Evolutionary conservation across 805 yeast species (phyloP).

Genomic region (Ogataea salicorniae): DNA sequence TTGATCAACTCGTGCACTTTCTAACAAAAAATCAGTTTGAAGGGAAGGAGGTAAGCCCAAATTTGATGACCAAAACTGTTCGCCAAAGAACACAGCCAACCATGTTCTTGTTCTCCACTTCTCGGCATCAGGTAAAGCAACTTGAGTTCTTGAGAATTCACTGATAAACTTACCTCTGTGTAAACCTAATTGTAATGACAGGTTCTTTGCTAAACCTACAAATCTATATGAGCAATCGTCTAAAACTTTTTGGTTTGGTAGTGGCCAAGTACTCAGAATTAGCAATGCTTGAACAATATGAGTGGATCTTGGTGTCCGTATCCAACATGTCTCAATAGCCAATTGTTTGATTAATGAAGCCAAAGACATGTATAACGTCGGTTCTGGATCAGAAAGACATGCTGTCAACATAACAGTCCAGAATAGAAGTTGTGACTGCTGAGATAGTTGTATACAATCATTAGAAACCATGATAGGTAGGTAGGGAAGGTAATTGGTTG

Average conservation of each 20-base stretch:
- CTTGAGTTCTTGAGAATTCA: slow-evolving; percentile 88
- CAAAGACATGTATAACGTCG: slow-evolving; percentile 68
- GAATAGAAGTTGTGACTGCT: slow-evolving; percentile 77
- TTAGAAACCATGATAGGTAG: slow-evolving; percentile 73
- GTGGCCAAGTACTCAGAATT: slow-evolving; percentile 85
- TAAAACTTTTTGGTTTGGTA: slow-evolving; percentile 85
- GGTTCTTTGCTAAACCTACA: slow-evolving; percentile 77
- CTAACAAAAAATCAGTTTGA: slow-evolving; percentile 76
- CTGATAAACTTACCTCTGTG: slow-evolving; percentile 89
- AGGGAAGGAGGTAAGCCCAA: slow-evolving; percentile 85
- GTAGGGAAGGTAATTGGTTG: slow-evolving; percentile 62
- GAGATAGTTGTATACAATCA: slow-evolving; percentile 69
- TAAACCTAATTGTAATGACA: slow-evolving; percentile 81
- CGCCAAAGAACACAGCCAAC: slow-evolving; percentile 83
- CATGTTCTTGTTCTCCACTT: slow-evolving; percentile 93
- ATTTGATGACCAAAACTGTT: slow-evolving; percentile 85
- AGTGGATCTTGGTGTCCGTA: slow-evolving; percentile 87
- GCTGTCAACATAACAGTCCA: slow-evolving; percentile 92
- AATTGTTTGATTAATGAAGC: slow-evolving; percentile 77
- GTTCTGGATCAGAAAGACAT: slow-evolving; percentile 80
- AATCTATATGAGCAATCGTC: slow-evolving; percentile 91
- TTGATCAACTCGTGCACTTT: slow-evolving; percentile 66
- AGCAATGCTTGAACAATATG: slow-evolving; percentile 88
- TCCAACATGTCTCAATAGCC: slow-evolving; percentile 91
- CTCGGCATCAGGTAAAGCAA: slow-evolving; percentile 82